phyloP scores from a whole-genome alignment of 1,284 basidiomycete species.

The Gymnopus androsaceus region DNA sequence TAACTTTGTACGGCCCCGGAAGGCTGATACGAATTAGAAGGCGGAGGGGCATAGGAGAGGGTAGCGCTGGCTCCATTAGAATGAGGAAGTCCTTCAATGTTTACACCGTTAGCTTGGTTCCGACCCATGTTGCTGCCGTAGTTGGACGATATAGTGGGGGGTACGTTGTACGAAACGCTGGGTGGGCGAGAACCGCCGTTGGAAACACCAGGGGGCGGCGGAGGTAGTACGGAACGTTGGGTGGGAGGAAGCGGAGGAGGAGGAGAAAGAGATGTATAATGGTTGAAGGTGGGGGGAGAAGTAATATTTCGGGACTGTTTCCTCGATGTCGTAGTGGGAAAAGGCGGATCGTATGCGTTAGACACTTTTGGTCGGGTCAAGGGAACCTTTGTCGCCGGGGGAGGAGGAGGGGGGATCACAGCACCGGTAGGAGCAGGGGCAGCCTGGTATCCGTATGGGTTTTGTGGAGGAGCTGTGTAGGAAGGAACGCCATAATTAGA shows the following conservation, averaged over 20 bases:
- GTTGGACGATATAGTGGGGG: background rate
- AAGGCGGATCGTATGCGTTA: conserved; percentile 81
- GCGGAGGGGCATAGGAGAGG: conserved; percentile 15
- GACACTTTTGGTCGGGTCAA: conserved; percentile 61
- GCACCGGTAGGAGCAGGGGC: conserved; percentile 21
- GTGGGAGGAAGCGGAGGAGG: conserved; percentile 19
- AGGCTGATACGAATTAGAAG: conserved; percentile 8
- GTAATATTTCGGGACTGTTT: conserved; percentile 26
- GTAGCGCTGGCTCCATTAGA: background rate
- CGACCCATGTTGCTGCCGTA: background rate
- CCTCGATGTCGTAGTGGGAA: conserved; percentile 55
- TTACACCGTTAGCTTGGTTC: no score
- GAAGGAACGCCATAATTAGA: conserved; percentile 18
- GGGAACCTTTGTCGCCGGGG: conserved; percentile 36
- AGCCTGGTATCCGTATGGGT: conserved; percentile 17
- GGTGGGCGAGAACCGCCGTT: background rate
- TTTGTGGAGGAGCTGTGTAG: conserved; percentile 19
- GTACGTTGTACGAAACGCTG: background rate
- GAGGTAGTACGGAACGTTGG: conserved; percentile 9
- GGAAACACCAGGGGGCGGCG: conserved; percentile 1
- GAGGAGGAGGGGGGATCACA: conserved; percentile 34
- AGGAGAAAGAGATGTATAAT: conserved; percentile 29
- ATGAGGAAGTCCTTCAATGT: background rate
- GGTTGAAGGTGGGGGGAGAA: conserved; percentile 30
- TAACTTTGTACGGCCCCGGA: background rate